Base-by-base conservation (phyloP, 352 stramenopile genomes). In the Phytophthora palmivora region DNA sequence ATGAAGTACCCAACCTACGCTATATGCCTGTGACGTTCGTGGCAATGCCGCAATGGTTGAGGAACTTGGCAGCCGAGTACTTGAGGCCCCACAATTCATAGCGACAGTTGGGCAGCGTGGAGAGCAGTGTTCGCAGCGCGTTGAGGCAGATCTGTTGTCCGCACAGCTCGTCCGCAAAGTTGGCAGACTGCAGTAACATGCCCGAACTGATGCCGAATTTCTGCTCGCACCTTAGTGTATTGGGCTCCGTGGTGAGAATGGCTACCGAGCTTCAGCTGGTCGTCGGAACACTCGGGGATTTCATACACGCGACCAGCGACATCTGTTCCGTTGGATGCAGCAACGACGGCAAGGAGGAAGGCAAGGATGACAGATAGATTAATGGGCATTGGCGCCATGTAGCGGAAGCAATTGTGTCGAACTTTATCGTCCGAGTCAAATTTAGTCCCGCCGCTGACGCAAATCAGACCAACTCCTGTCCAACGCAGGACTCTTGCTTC, bases 191-290 rank as follows among this genome's bases (percentile, higher is more conserved):
- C 22, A 72, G 56, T 30, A 86, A 18, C 72, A 88, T 76, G 45
- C 84, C 75, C 15, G 58, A 21, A 24, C 42, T 60, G 43, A 87
- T 71, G 6, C 60, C 63, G 44, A 88, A 60, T 15, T 36, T 15
- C 15, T 26, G 19, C 57, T 91, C 51, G 57, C 82, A 91, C 41
- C 56, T 44, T 22, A 65, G 37, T 33, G 84, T 89, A 60, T 69
- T 78, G 49, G 67, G 32, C 53, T 87, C 82, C 18, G 53, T 90
- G 26, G 65, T 84, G 28, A 84, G 53, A 21, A 83, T 53, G 15
- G 36, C 26, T 51, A 24, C 72, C 70, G 11, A 66, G 55, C 24
- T 78, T 63, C 45, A 84, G 67, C 48, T 86, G 50, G 14, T 57
- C 46, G 58, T 63, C 48, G 18, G 61, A 57, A 58, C 80, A 89